Conservation (phyloP, 176 grass and related monocot genomes). For the Aegilops tauschii region DNA sequence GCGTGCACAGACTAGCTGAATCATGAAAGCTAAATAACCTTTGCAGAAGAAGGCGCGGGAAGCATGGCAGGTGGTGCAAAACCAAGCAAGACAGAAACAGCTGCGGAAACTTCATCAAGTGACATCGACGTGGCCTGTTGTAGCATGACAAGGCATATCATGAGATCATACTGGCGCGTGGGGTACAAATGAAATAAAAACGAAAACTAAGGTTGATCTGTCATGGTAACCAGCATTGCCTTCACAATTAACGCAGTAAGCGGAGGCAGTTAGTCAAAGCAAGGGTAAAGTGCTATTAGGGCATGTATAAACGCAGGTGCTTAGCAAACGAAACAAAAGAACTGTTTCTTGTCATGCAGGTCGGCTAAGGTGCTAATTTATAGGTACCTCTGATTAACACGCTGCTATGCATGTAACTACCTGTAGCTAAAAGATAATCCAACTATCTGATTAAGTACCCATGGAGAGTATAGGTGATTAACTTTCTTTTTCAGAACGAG, state of each 20-base stretch:
- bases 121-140: constrained; percentile 58
- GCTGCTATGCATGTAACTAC: not conserved
- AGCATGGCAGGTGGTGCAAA: constrained; percentile 63
- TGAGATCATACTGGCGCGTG: not conserved
- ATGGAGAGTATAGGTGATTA: not conserved
- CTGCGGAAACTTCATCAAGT: constrained; percentile 66
- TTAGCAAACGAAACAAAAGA: not conserved
- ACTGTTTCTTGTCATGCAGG: not conserved
- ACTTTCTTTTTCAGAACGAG: not conserved
- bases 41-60: constrained; percentile 52
- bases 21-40: constrained; percentile 42
- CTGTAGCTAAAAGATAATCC: not conserved
- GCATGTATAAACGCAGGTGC: not conserved
- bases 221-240: not conserved
- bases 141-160: not conserved
- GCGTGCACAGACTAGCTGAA: not conserved
- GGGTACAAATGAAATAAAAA: not conserved
- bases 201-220: not conserved
- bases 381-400: not conserved
- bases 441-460: not conserved
- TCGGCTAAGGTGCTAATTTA: not conserved
- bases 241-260: not conserved
- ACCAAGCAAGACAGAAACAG: constrained; percentile 84
- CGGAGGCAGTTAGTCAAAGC: not conserved
- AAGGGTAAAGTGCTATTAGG: not conserved